These are phyloP conservation scores for Amphibolis antarctica DNA, from an alignment of 106 monocot species.

Conservation along the genomic window DNA sequence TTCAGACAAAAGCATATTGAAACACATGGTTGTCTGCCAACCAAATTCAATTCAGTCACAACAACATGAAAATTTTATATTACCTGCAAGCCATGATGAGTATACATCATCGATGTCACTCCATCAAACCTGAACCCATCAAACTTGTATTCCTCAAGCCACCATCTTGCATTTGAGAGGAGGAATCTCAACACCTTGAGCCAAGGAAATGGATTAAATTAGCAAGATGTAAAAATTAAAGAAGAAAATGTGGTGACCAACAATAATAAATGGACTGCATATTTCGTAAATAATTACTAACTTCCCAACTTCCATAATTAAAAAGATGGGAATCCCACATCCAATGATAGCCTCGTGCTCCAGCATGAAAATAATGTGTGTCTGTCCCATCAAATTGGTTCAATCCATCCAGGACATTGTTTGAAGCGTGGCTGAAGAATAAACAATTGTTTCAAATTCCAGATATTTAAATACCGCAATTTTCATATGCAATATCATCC, in stretches of 20 bases:
- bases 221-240: background rate
- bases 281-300: conserved; percentile 11
- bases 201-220: background rate
- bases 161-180: conserved; percentile 99
- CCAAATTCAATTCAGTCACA: too few species aligned
- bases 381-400: conserved; percentile 98
- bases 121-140: conserved; percentile 99
- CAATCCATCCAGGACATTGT: conserved; percentile 87
- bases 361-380: conserved; percentile 83
- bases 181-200: conserved; percentile 79
- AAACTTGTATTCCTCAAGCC: conserved; percentile 99
- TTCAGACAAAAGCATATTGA: too few species aligned
- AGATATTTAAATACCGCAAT: too few species aligned
- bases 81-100: conserved; percentile 83
- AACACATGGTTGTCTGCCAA: too few species aligned
- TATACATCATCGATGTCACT: conserved; percentile 99
- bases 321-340: conserved; percentile 99
- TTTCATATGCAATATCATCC: too few species aligned
- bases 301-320: conserved; percentile 97
- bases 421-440: conserved; percentile 80
- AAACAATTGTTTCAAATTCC: background rate
- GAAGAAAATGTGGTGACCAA: background rate
- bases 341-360: conserved; percentile 89
- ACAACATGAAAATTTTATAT: too few species aligned
- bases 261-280: background rate